A percentile compares a stretch with the other conserved stretches of the same genome.
Conservation (phyloP, 176 grass and related monocot species). For the Panicum miliaceum region DNA sequence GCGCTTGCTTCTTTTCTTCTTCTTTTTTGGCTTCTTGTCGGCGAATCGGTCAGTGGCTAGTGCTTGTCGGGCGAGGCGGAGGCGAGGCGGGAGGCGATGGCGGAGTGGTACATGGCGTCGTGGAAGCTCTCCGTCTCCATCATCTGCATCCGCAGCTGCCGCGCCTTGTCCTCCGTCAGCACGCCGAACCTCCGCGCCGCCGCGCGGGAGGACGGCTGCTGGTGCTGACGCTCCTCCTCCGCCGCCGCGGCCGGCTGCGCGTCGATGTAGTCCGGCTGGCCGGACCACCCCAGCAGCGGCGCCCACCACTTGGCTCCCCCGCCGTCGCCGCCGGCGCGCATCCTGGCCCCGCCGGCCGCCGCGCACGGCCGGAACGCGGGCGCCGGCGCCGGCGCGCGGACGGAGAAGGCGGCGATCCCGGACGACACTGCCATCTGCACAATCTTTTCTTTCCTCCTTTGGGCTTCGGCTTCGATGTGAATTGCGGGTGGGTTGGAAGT, state of each 20-base stretch:
- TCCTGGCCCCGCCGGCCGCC: slow-evolving; percentile 9
- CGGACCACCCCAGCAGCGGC: slow-evolving; percentile 86
- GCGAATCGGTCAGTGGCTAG: background rate
- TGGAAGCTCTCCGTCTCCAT: slow-evolving; percentile 84
- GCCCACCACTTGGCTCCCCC: slow-evolving; percentile 74
- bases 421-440: slow-evolving; percentile 35
- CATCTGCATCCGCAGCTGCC: slow-evolving; percentile 73
- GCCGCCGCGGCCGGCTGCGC: background rate
- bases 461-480: background rate
- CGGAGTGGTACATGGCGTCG: slow-evolving; percentile 98
- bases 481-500: background rate
- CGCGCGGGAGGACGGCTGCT: fast-evolving
- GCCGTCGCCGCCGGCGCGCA: slow-evolving; percentile 4
- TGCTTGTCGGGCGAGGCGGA: slow-evolving; percentile 52
- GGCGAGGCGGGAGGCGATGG: slow-evolving; percentile 96
- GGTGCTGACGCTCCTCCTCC: background rate
- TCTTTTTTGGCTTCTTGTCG: too few species aligned
- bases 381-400: slow-evolving; percentile 2
- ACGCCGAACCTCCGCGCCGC: slow-evolving; percentile 49
- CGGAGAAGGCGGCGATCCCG: slow-evolving; percentile 19
- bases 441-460: too few species aligned
- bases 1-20: too few species aligned
- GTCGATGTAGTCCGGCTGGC: slow-evolving; percentile 86
- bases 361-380: background rate
- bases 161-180: slow-evolving; percentile 98